Conservation (phyloP, 2,329 filamentous ascomycete genomes). For the Dactylonectria estremocensis region DNA sequence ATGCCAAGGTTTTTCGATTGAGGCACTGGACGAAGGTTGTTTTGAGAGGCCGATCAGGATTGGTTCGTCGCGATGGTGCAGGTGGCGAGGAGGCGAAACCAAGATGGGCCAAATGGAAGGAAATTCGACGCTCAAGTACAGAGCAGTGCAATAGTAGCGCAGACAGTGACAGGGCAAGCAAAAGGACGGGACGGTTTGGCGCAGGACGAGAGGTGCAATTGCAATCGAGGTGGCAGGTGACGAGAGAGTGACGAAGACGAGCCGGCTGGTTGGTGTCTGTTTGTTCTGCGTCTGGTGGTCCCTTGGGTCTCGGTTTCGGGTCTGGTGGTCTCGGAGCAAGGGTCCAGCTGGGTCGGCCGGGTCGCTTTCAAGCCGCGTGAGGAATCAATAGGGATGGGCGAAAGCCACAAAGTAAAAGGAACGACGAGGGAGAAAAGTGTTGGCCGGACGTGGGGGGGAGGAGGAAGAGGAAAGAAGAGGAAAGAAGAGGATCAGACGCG, state of each 20-base stretch:
- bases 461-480: background rate
- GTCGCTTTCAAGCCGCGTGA: background rate
- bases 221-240: conserved; percentile 2
- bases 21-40: background rate
- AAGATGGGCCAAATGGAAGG: background rate
- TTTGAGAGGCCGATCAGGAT: background rate
- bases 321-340: conserved; percentile 12
- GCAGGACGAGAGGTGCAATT: background rate
- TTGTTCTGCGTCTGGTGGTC: background rate
- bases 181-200: background rate
- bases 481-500: background rate
- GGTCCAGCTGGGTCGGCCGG: conserved; percentile 5
- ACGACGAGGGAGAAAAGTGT: background rate
- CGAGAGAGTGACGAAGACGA: background rate
- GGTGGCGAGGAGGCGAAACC: background rate
- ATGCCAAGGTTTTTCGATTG: conserved; percentile 2
- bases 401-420: background rate
- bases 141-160: background rate
- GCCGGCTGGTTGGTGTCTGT: conserved; percentile 1
- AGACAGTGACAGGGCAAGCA: no score
- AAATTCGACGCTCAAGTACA: background rate
- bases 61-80: background rate
- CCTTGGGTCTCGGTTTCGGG: background rate
- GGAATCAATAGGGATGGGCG: background rate
- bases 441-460: background rate